Base-by-base conservation (phyloP, 345 rosid genomes). In the Syzygium grande region DNA sequence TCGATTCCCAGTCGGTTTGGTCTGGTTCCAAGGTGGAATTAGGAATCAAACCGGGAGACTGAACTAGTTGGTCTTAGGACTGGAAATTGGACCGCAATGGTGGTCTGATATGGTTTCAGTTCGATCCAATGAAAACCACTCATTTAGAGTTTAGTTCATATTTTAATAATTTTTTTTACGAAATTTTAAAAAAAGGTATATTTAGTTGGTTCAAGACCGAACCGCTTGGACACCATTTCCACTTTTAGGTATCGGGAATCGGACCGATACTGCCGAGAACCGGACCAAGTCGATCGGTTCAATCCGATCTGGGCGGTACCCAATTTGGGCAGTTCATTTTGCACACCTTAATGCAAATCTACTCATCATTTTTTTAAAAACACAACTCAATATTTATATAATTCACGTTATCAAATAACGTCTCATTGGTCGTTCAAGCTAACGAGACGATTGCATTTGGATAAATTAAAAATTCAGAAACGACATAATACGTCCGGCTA, bases 1-100 rank as follows among this genome's bases (percentile, higher is more conserved):
- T 54, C 1, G 21, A 4, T 54, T 54, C 2, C 2, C 13, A 9
- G 22, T 43, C 7, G 7, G 25, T 56, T 11, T 0, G 0, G 2
- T 56, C 11, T 9, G 13, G 11, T 56, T 56, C 5, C 6, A 1
- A 4, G 23, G 13, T 23, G 13, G 2, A 56, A 23, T 0, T 0
- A 0, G 23, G 12, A 55, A 9, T 3, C 1, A 0, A 0, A 55
- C 1, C 0, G 1, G 6, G 43, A 41, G 43, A 41, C 43, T 41
- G 46, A 7, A 43, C 46, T 43, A 43, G 46, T 43, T 43, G 46
- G 46, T 43, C 46, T 43, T 43, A 43, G 46, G 46, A 43, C 1
- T 1, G 46, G 46, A 7, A 43, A 43, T 43, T 43, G 46, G 46
- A 43, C 7, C 46, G 46, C 46, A 43, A 43, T 1, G 46, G 46